Percentiles rank a stretch among this genome's conserved stretches.
Evolutionary conservation across 495 filamentous ascomycete species (phyloP).

Genomic region (Trichoderma erinaceum): DNA sequence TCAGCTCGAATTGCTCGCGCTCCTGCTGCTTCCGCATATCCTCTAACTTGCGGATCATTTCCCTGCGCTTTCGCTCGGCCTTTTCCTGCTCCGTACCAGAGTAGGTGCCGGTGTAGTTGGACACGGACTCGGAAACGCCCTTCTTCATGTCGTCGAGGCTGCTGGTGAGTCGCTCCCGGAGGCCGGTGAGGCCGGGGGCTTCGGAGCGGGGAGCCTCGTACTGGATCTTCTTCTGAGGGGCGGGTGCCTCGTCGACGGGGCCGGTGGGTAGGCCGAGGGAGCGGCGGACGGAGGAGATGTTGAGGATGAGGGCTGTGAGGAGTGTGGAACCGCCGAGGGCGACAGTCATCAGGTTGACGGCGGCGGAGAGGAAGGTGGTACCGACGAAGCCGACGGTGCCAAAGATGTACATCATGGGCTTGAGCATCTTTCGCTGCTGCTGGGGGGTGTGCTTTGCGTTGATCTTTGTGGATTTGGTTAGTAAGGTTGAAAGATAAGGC

Average conservation of each 20-base stretch:
- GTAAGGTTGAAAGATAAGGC: conserved; percentile 10
- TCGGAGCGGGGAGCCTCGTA: conserved; percentile 9
- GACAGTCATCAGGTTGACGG: conserved; percentile 49
- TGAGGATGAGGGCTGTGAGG: conserved; percentile 50
- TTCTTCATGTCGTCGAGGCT: conserved; percentile 10
- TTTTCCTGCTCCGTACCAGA: conserved; percentile 11
- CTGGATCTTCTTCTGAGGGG: conserved; percentile 8
- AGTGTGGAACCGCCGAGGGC: conserved; percentile 59
- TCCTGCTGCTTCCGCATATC: conserved; percentile 12
- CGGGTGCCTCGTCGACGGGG: background rate
- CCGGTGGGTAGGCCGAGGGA: conserved; percentile 37
- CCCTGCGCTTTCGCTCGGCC: conserved; percentile 11
- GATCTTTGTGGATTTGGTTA: conserved; percentile 22
- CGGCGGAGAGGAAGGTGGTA: conserved; percentile 59
- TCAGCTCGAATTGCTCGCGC: conserved; percentile 7
- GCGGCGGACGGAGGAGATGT: conserved; percentile 48
- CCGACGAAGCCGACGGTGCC: conserved; percentile 57
- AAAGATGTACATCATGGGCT: conserved; percentile 50
- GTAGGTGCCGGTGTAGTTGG: conserved; percentile 3
- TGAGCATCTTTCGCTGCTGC: conserved; percentile 36
- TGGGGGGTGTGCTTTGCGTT: conserved; percentile 32
- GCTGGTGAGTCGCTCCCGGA: background rate
- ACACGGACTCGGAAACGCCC: conserved; percentile 10
- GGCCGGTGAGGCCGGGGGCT: background rate
- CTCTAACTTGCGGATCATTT: conserved; percentile 14